phyloP scores from a whole-genome alignment of 2,329 filamentous ascomycete genomes.

The Exserohilum rostratum region DNA sequence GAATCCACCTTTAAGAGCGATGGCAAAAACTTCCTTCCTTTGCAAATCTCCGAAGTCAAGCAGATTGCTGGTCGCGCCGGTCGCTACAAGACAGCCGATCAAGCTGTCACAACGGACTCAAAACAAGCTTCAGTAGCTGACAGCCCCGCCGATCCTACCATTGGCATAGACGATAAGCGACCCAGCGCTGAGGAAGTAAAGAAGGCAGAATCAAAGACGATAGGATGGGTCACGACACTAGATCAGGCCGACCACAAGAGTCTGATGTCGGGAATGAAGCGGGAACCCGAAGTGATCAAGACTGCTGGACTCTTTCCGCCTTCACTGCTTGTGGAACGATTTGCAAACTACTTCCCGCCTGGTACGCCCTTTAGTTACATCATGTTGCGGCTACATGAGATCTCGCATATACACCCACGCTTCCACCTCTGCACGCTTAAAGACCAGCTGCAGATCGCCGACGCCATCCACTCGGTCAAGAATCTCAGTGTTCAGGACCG shows the following conservation, averaged over 20 bases:
- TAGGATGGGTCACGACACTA: conserved; percentile 81
- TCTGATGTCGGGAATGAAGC: conserved; percentile 67
- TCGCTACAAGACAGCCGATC: conserved; percentile 75
- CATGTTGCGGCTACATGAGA: conserved; percentile 73
- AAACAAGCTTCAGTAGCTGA: conserved; percentile 10
- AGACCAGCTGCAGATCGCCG: conserved; percentile 70
- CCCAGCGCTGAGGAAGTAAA: conserved; percentile 1
- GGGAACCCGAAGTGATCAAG: conserved; percentile 68
- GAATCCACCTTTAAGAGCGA: conserved; percentile 77
- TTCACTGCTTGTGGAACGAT: conserved; percentile 71
- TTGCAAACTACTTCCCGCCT: conserved; percentile 80
- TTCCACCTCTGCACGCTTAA: conserved; percentile 74
- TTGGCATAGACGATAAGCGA: conserved; percentile 28
- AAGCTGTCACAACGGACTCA: conserved; percentile 52
- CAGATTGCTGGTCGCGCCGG: conserved; percentile 95
- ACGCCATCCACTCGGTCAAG: conserved; percentile 73
- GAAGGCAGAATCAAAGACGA: conserved; percentile 28
- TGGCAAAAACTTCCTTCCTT: conserved; percentile 60
- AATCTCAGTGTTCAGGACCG: conserved; percentile 74
- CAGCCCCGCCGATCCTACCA: conserved; percentile 14
- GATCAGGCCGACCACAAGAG: conserved; percentile 70
- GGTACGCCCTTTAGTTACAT: conserved; percentile 84
- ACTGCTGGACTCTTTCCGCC: conserved; percentile 79
- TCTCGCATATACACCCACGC: conserved; percentile 66
- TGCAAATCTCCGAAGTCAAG: conserved; percentile 81